Evolutionary conservation across 192 early-diverging fungal genomes (phyloP), one percentile per base, ranked within the genome.

Genomic region (Jimgerdemannia flammicorona): DNA sequence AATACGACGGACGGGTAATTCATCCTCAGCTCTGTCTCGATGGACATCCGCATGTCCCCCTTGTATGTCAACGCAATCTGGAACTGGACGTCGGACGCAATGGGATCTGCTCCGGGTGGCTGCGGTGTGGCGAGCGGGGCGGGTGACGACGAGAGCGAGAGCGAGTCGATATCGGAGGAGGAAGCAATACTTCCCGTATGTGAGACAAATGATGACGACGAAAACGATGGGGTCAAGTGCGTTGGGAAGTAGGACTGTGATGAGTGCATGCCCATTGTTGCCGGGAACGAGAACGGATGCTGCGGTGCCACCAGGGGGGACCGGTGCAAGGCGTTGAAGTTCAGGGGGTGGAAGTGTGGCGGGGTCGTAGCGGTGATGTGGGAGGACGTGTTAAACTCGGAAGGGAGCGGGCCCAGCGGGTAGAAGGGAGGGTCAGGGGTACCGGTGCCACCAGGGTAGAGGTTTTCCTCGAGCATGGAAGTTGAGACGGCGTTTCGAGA

Each of bases 1-100:
- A 95, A 94, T 70, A 89, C 87, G 71, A 88, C 77, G 7, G 89
- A 90, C 8, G 92, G 91, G 78, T 95, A 92, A 78, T 94, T 92
- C 76, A 95, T 88, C 19, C 88, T 81, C 39, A 95, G 70, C 75
- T 91, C 89, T 1, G 91, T 94, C 17, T 83, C 67, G 2, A 95
- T 74, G 14, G 89, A 87, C 79, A 93, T 86, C 3, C 84, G 82
- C 90, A 95, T 91, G 72, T 93, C 85, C 20, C 94, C 93, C 59
- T 87, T 84, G 72, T 95, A 95, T n/a, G 84, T 73, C 1, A 94
- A 80, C 17, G 78, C 71, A 44, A 93, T 76, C 9, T 84, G 77
- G 6, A 93, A 66, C 79, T 95, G 94, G 78, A 92, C 86, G 77
- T 91, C 90, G 39, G 84, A 91, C 79, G 59, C 65, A 3, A 70